These are phyloP conservation scores for Emergomyces africanus DNA, from an alignment of 2,329 filamentous ascomycete genomes.

Conservation along the genomic window DNA sequence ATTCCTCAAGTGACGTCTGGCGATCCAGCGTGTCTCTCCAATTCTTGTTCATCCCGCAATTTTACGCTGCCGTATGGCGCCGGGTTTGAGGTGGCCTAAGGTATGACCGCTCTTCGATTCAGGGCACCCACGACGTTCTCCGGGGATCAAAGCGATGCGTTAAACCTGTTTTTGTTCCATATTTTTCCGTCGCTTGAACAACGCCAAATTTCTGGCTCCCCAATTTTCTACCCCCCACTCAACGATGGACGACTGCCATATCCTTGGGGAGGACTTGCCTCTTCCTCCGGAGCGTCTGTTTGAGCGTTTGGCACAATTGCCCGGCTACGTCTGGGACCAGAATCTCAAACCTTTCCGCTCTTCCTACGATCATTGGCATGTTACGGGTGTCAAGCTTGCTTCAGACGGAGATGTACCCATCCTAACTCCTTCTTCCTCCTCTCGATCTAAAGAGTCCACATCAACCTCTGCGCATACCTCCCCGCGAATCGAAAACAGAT, in stretches of 20 bases:
- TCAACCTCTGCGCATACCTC: constrained; percentile 32
- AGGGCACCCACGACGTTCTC: neutral
- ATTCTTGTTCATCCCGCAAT: neutral
- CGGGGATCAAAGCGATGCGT: neutral
- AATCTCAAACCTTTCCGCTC: constrained; percentile 36
- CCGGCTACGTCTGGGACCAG: constrained; percentile 67
- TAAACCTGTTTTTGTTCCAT: neutral
- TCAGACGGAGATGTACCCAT: constrained; percentile 28
- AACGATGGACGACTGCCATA: constrained; percentile 17
- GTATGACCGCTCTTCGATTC: neutral
- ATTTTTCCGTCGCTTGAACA: neutral
- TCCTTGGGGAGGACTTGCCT: constrained; percentile 35
- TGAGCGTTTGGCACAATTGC: constrained; percentile 58
- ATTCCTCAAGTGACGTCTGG: neutral
- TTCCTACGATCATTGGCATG: constrained; percentile 84
- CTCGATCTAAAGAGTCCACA: constrained; percentile 31
- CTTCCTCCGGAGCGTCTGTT: constrained; percentile 55
- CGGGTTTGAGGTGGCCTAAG: neutral
- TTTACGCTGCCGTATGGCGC: neutral
- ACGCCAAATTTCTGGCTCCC: neutral
- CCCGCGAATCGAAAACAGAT: constrained; percentile 29
- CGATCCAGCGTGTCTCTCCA: neutral
- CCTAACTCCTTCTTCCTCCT: constrained; percentile 28
- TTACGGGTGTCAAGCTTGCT: constrained; percentile 49
- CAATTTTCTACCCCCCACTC: neutral